Evolutionary conservation across 805 yeast genomes (phyloP), one percentile per base, ranked within the genome.

Genomic region (Priceomyces carsonii): DNA sequence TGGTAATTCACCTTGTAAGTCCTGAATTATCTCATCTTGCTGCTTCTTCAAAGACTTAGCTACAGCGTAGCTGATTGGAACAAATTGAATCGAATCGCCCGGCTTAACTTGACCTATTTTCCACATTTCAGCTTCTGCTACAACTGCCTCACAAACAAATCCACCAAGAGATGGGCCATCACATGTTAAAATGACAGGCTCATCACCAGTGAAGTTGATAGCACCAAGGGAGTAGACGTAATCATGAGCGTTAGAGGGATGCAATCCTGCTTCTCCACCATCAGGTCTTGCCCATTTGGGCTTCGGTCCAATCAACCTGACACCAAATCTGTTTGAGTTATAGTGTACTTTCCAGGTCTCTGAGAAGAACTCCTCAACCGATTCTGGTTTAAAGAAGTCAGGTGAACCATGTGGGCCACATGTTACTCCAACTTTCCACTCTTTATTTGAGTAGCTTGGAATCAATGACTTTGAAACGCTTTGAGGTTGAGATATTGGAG

Each of bases 121-220:
- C 98, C 98, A 91, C 83, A 93, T 79, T 66, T 93, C 99, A 26
- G 95, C 87, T 54, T 89, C 95, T 9, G 88, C 85, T 45, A 93
- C 95, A 40, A 93, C 97, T 6, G 95, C 97, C 56, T 89, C 85
- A 63, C 98, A 91, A 21, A 91, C 97, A 55, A 91, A 93, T 1
- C 99, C 99, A 55, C 99, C 98, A 39, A 91, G 76, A 8, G 96
- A 85, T 26, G 99, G 98, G 44, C 98, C 98, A 65, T 91, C 99
- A 57, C 97, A 87, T 2, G 98, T 88, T 60, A 91, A 73, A 45
- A 91, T 89, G 21, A 91, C 99, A 1, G 98, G 98, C 63, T 91
- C 98, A 64, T 93, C 98, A 63, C 99, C 99, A 22, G 98, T 93
- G 60, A 93, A 93, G 64, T 93, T 93, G 60, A 91, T 83, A 18